Percentiles rank a stretch among this genome's conserved stretches.
These are phyloP conservation scores for Saccharomyces hybrid DNA, from an alignment of 1,139 yeast species.

Conservation along the genomic window DNA sequence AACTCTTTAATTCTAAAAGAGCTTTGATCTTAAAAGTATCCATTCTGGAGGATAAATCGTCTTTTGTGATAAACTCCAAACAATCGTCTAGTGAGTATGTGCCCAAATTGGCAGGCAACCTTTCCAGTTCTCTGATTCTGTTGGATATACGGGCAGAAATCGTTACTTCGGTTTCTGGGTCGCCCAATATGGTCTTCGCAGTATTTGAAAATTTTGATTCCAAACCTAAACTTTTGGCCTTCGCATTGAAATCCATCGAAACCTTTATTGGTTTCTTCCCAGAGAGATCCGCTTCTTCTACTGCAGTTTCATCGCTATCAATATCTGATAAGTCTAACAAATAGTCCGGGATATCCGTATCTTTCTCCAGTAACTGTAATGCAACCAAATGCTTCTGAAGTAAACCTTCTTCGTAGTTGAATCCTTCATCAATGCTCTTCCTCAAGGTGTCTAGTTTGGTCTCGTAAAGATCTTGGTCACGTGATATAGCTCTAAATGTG, in stretches of 20 bases:
- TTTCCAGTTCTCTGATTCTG: conserved; percentile 69
- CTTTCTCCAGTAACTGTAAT: conserved; percentile 67
- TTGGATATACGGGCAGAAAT: conserved; percentile 52
- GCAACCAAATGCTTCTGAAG: conserved; percentile 66
- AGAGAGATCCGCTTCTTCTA: conserved; percentile 5
- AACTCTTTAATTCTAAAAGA: conserved; percentile 73
- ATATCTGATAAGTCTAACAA: conserved; percentile 30
- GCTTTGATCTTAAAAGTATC: conserved; percentile 56
- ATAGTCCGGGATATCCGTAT: conserved; percentile 62
- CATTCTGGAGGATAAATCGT: conserved; percentile 35
- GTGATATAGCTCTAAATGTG: conserved; percentile 30
- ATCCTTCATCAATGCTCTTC: conserved; percentile 15
- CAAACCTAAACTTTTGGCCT: conserved; percentile 32
- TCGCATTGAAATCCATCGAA: conserved; percentile 30
- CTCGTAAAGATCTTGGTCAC: conserved; percentile 35
- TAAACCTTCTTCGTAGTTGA: conserved; percentile 40
- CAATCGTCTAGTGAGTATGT: conserved; percentile 43
- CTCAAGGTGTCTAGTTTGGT: conserved; percentile 31
- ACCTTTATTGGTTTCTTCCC: conserved; percentile 24
- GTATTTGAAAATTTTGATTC: conserved; percentile 30
- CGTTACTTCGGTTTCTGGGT: conserved; percentile 41
- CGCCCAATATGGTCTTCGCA: conserved; percentile 27
- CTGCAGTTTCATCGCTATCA: conserved; percentile 7
- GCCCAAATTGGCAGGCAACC: conserved; percentile 68
- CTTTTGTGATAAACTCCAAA: conserved; percentile 36